A percentile compares a stretch with the other conserved stretches of the same genome.
Conservation (phyloP, 495 filamentous ascomycete genomes). For the Trichoderma orchidacearum region DNA sequence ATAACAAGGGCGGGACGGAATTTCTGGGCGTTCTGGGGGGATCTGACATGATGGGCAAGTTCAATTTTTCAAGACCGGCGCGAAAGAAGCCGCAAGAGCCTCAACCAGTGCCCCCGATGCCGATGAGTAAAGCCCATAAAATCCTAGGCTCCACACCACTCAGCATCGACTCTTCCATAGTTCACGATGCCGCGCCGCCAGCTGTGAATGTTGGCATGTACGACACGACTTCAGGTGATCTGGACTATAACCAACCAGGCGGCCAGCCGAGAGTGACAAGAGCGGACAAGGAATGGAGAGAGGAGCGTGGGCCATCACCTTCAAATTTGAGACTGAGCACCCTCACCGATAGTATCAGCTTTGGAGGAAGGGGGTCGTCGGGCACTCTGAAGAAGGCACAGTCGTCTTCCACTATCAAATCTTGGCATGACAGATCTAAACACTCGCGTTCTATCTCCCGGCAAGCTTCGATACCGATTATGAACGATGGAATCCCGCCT, state of each 20-base stretch:
- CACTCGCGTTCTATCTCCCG: conserved; percentile 38
- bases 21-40: neutral
- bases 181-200: neutral
- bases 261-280: neutral
- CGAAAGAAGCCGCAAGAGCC: neutral
- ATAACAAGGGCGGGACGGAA: neutral
- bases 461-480: conserved; percentile 39
- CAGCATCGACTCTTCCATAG: neutral
- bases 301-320: neutral
- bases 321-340: neutral
- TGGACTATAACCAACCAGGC: neutral
- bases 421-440: conserved; percentile 37
- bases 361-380: neutral
- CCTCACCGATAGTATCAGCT: neutral
- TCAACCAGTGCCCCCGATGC: neutral
- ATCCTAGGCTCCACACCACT: neutral
- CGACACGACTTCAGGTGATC: neutral
- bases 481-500: conserved; percentile 35
- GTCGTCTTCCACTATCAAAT: conserved; percentile 36
- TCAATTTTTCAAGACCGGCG: neutral
- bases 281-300: neutral
- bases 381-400: conserved; percentile 15
- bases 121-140: neutral
- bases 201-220: neutral
- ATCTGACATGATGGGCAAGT: neutral